Percentiles rank a stretch among this genome's conserved stretches.
Evolutionary conservation across 306 rosid species (phyloP).

Genomic region (Quercus robur): DNA sequence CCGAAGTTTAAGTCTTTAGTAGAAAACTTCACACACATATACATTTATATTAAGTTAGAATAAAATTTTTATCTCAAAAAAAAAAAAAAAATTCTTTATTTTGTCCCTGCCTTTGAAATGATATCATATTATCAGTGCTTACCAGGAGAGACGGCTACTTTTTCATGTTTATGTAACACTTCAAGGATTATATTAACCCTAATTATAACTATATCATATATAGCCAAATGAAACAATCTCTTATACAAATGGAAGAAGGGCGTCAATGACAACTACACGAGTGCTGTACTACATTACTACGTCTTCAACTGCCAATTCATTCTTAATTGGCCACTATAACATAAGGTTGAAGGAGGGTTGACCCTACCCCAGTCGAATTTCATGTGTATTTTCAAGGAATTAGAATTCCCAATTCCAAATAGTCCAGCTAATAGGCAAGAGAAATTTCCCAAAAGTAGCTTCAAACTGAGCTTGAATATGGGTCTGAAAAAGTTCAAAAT

Average conservation of each 20-base stretch:
- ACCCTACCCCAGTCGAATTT: slow-evolving; percentile 9
- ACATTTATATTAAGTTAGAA: too few relatives aligned
- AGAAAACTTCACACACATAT: too few relatives aligned
- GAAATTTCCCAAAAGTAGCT: neutral
- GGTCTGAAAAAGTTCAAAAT: neutral
- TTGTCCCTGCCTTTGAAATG: slow-evolving; percentile 7
- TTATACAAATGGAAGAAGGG: slow-evolving; percentile 31
- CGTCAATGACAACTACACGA: slow-evolving; percentile 57
- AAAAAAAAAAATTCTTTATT: too few relatives aligned
- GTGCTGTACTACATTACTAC: slow-evolving; percentile 33
- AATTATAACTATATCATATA: slow-evolving; percentile 5
- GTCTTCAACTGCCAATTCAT: slow-evolving; percentile 17
- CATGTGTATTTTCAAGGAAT: slow-evolving; percentile 4
- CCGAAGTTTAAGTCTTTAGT: fast-evolving
- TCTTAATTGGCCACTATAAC: neutral
- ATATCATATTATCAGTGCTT: slow-evolving; percentile 25
- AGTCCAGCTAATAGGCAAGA: neutral
- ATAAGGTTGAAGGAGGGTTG: slow-evolving; percentile 1
- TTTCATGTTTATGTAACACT: neutral
- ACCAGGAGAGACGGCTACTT: slow-evolving; percentile 22
- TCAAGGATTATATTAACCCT: neutral
- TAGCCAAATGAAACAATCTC: slow-evolving; percentile 1
- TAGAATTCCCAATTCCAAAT: neutral
- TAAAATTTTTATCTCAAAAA: too few relatives aligned
- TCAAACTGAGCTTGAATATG: neutral